Evolutionary conservation across 805 yeast species (phyloP).

Genomic region (Suhomyces sp.): DNA sequence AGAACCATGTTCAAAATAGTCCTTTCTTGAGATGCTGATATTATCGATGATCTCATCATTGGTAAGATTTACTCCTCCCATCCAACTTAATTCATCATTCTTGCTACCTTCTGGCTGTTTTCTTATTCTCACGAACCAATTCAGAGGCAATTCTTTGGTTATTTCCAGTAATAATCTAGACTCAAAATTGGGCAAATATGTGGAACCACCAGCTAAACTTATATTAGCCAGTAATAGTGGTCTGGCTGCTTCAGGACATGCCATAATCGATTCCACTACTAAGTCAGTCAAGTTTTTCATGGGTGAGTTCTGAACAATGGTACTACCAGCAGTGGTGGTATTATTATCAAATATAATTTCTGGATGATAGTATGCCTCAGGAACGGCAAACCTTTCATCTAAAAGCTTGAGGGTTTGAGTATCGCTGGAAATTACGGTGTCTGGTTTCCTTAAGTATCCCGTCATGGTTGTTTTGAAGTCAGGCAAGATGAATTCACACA

Average conservation of each 20-base stretch:
- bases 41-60: constrained; percentile 45
- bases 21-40: constrained; percentile 68
- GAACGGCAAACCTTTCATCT: constrained; percentile 86
- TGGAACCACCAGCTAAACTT: constrained; percentile 78
- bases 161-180: constrained; percentile 61
- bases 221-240: constrained; percentile 81
- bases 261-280: constrained; percentile 63
- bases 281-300: constrained; percentile 76
- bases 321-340: constrained; percentile 24
- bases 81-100: constrained; percentile 34
- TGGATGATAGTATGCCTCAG: constrained; percentile 87
- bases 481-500: constrained; percentile 78
- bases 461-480: constrained; percentile 77
- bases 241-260: constrained; percentile 69
- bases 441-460: constrained; percentile 59
- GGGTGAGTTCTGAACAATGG: constrained; percentile 45
- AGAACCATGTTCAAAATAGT: constrained; percentile 84
- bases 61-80: constrained; percentile 34
- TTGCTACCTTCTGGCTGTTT: constrained; percentile 15
- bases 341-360: constrained; percentile 51
- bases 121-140: constrained; percentile 58
- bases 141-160: constrained; percentile 66
- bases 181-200: constrained; percentile 66
- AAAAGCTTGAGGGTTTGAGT: constrained; percentile 64
- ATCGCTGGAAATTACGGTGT: constrained; percentile 29